Percentiles rank a stretch among this genome's conserved stretches.
Evolutionary conservation across 148 eudicot genomes (phyloP).

Genomic region (Spergularia marina): DNA sequence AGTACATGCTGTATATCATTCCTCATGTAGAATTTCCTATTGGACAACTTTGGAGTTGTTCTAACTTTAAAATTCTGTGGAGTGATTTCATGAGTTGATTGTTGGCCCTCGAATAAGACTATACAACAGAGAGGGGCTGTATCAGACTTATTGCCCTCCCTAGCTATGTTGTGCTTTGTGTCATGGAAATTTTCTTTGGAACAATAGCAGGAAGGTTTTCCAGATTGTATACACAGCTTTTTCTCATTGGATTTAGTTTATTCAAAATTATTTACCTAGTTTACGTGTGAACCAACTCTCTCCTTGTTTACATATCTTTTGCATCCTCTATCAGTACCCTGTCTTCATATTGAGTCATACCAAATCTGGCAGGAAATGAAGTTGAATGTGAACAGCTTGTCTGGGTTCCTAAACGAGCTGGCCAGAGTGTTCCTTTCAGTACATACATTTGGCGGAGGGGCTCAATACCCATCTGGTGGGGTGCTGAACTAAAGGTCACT

Average conservation of each 20-base stretch:
- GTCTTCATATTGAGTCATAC: constrained; percentile 16
- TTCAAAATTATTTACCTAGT: no score
- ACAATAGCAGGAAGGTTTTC: neutral
- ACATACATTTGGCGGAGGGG: constrained; percentile 98
- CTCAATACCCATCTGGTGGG: constrained; percentile 99
- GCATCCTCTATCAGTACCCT: constrained; percentile 12
- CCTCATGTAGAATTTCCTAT: no score
- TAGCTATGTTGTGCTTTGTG: neutral
- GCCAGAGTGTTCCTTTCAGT: constrained; percentile 86
- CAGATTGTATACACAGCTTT: neutral
- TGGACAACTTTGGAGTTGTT: no score
- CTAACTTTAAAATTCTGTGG: no score
- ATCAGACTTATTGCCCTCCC: no score
- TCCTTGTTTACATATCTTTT: constrained; percentile 2
- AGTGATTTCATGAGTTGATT: no score
- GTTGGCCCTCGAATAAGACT: no score
- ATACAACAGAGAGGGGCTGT: no score
- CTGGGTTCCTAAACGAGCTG: constrained; percentile 74
- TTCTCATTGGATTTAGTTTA: no score
- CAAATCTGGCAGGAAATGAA: constrained; percentile 72
- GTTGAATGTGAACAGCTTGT: constrained; percentile 99
- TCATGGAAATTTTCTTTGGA: neutral
- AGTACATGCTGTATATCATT: no score
- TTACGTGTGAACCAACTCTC: neutral
- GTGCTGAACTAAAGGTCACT: constrained; percentile 91